Percentiles rank a stretch among this genome's conserved stretches.
phyloP scores from a whole-genome alignment of 2,329 filamentous ascomycete species.

The Pestalotiopsis sp. region DNA sequence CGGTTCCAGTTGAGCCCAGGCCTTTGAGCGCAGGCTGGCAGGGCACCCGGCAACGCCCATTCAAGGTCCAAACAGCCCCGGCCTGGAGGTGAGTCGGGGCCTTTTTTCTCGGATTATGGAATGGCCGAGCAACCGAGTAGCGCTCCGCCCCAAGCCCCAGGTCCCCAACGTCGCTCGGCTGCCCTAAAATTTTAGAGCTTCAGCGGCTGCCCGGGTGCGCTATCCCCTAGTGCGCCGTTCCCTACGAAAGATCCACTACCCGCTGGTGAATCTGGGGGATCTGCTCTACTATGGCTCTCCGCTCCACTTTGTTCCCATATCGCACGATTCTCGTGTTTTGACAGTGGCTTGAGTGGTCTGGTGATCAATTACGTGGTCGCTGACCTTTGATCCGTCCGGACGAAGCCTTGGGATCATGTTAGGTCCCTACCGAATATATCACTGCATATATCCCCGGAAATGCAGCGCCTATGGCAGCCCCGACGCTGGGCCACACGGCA shows the following conservation, averaged over 20 bases:
- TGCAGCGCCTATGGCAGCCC: conserved; percentile 23
- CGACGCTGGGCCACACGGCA: conserved; percentile 14
- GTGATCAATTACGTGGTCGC: not conserved
- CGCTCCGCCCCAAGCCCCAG: not conserved
- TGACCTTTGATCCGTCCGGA: not conserved
- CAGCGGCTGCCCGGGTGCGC: not conserved
- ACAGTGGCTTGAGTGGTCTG: not conserved
- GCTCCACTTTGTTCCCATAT: not conserved
- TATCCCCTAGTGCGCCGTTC: conserved; percentile 4
- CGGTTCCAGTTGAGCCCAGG: not conserved
- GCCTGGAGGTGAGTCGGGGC: not conserved
- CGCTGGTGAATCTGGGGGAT: not conserved
- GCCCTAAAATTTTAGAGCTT: not conserved
- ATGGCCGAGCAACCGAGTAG: not conserved
- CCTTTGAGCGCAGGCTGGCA: not conserved
- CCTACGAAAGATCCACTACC: not conserved
- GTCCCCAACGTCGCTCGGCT: not conserved
- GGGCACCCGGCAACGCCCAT: no score
- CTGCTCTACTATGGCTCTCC: conserved; percentile 1
- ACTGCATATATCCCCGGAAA: conserved; percentile 15
- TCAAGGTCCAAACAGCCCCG: not conserved
- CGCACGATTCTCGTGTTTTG: not conserved
- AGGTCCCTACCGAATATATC: conserved; percentile 16
- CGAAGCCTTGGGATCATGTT: not conserved
- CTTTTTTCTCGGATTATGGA: not conserved